phyloP scores from a whole-genome alignment of 306 rosid genomes.

The Acacia melanoxylon region DNA sequence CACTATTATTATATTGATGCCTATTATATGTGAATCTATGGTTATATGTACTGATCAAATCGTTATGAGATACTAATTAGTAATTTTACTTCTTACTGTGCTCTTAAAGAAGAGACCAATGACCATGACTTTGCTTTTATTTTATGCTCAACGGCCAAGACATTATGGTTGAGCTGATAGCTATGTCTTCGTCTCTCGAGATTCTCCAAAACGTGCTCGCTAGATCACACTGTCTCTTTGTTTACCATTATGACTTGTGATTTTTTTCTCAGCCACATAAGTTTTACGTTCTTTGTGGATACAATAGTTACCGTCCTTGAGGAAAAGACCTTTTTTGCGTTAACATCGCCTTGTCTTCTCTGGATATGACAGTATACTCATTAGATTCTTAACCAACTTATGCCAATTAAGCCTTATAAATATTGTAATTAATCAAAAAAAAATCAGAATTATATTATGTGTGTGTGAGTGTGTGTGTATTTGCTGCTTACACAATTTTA shows the following conservation, averaged over 20 bases:
- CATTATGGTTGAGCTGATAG: not conserved
- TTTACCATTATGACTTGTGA: not conserved
- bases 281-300: slow-evolving; percentile 11
- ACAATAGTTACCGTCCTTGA: slow-evolving; percentile 20
- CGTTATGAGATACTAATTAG: slow-evolving; percentile 24
- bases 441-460: not conserved
- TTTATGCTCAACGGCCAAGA: not conserved
- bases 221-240: slow-evolving; percentile 37
- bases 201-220: slow-evolving; percentile 31
- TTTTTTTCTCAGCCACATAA: slow-evolving; percentile 8
- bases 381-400: slow-evolving; percentile 24
- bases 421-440: not conserved
- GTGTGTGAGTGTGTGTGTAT: no score
- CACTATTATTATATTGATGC: not conserved
- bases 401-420: not conserved
- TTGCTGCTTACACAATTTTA: not conserved
- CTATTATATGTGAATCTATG: not conserved
- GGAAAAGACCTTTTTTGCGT: slow-evolving; percentile 22
- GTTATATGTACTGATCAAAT: not conserved
- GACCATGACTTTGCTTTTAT: slow-evolving; percentile 2
- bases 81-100: not conserved
- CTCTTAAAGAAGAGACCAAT: not conserved
- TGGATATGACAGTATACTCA: slow-evolving; percentile 8
- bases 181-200: slow-evolving; percentile 26
- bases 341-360: slow-evolving; percentile 14